These are phyloP conservation scores for Colletotrichum destructivum DNA, from an alignment of 2,329 filamentous ascomycete genomes.

Conservation along the genomic window DNA sequence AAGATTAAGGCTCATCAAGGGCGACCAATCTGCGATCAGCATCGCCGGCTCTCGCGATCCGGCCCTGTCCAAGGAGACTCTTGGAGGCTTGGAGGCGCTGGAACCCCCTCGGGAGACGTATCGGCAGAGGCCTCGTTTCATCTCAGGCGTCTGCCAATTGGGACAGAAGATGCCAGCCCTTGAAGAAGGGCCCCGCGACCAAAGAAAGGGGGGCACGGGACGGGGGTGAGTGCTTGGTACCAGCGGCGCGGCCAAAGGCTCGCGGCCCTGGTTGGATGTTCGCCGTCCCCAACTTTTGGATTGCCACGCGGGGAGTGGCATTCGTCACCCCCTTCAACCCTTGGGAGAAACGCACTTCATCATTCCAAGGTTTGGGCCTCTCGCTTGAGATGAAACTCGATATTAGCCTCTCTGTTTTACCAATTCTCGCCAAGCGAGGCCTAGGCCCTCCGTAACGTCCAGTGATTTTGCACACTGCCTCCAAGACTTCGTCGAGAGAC, in stretches of 20 bases:
- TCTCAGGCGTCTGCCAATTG: constrained; percentile 28
- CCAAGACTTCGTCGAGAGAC: constrained; percentile 9
- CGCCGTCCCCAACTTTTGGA: background rate
- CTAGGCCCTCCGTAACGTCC: constrained; percentile 13
- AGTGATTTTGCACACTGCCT: constrained; percentile 6
- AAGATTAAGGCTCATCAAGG: constrained; percentile 12
- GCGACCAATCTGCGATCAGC: background rate
- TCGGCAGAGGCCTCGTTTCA: constrained; percentile 31
- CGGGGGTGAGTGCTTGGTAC: constrained; percentile 21
- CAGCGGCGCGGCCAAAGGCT: constrained; percentile 12
- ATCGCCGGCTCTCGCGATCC: background rate
- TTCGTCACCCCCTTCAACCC: background rate
- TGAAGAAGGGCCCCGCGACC: background rate
- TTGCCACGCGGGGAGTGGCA: constrained; percentile 34
- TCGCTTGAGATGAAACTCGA: background rate
- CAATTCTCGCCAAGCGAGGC: constrained; percentile 12
- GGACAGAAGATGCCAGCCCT: background rate
- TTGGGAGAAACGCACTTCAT: background rate
- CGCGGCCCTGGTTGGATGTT: constrained; percentile 27
- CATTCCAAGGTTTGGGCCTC: background rate
- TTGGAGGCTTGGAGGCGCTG: background rate
- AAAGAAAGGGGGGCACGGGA: background rate
- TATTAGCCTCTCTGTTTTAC: background rate
- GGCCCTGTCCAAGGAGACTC: background rate
- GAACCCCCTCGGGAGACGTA: background rate